A percentile compares a stretch with the other conserved stretches of the same genome.
These are phyloP conservation scores for Oldenlandia corymbosa DNA, from an alignment of 257 asterid species.

Conservation along the genomic window DNA sequence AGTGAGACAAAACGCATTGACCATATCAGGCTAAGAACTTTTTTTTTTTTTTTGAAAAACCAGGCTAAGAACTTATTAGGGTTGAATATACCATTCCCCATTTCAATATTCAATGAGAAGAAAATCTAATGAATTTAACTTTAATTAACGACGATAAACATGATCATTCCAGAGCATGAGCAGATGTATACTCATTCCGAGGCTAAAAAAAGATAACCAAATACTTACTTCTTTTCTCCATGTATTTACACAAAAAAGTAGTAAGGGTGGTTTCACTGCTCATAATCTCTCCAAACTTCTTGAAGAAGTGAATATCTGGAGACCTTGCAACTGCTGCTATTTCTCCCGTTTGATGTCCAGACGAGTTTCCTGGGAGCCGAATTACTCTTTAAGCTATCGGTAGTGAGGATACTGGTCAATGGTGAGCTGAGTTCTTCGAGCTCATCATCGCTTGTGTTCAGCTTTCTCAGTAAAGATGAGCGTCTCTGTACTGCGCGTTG, in stretches of 20 bases:
- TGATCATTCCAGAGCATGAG: too few relatives aligned
- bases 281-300: slow-evolving; percentile 49
- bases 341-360: slow-evolving; percentile 47
- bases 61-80: too few relatives aligned
- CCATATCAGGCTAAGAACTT: too few relatives aligned
- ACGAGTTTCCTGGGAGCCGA: slow-evolving; percentile 42
- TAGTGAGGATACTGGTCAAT: slow-evolving; percentile 55
- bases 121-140: neutral
- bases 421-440: slow-evolving; percentile 69
- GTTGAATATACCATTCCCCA: too few relatives aligned
- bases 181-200: neutral
- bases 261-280: slow-evolving; percentile 13
- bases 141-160: neutral
- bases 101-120: neutral
- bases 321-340: slow-evolving; percentile 50
- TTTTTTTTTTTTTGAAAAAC: too few relatives aligned
- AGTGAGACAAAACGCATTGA: too few relatives aligned
- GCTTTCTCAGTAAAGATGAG: slow-evolving; percentile 49
- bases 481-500: slow-evolving; percentile 37
- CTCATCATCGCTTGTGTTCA: slow-evolving; percentile 79
- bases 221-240: too few relatives aligned
- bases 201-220: neutral
- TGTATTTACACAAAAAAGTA: slow-evolving; percentile 4
- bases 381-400: slow-evolving; percentile 42
- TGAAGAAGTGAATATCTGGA: slow-evolving; percentile 62